Evolutionary conservation across 2,329 filamentous ascomycete species (phyloP).

Genomic region (Xylariomycetidae sp.): DNA sequence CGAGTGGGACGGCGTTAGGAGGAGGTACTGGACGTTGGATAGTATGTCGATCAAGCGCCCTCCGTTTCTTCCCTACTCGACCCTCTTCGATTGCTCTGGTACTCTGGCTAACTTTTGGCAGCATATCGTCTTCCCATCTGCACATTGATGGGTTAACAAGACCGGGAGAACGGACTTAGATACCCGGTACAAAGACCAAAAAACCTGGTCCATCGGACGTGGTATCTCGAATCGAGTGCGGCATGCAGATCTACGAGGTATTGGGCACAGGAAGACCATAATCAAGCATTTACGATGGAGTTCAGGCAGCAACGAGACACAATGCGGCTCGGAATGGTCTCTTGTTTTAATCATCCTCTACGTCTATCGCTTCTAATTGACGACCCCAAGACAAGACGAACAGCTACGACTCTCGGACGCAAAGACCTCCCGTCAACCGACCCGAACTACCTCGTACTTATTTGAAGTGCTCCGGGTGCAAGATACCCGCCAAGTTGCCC

Average conservation of each 20-base stretch:
- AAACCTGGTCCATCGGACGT: too few species aligned
- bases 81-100: slow-evolving; percentile 17
- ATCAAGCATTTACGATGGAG: too few species aligned
- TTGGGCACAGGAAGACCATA: too few species aligned
- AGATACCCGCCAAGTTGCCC: slow-evolving; percentile 58
- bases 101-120: slow-evolving; percentile 23
- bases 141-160: slow-evolving; percentile 59
- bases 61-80: slow-evolving; percentile 2
- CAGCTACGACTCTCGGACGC: too few species aligned
- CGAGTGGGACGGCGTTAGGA: slow-evolving; percentile 83
- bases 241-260: too few species aligned
- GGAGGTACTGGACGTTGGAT: slow-evolving; percentile 85
- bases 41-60: too few species aligned
- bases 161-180: not conserved
- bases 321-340: too few species aligned
- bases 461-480: slow-evolving; percentile 58
- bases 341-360: too few species aligned
- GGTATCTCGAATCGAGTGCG: too few species aligned
- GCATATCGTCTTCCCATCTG: slow-evolving; percentile 69
- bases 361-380: slow-evolving; percentile 15
- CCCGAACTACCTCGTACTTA: slow-evolving; percentile 19
- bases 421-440: too few species aligned
- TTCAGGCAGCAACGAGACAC: too few species aligned
- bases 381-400: slow-evolving; percentile 5
- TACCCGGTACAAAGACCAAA: too few species aligned